Evolutionary conservation across 2,329 filamentous ascomycete species (phyloP), one percentile per base, ranked within the genome.

Genomic region (Xylaria sp.): DNA sequence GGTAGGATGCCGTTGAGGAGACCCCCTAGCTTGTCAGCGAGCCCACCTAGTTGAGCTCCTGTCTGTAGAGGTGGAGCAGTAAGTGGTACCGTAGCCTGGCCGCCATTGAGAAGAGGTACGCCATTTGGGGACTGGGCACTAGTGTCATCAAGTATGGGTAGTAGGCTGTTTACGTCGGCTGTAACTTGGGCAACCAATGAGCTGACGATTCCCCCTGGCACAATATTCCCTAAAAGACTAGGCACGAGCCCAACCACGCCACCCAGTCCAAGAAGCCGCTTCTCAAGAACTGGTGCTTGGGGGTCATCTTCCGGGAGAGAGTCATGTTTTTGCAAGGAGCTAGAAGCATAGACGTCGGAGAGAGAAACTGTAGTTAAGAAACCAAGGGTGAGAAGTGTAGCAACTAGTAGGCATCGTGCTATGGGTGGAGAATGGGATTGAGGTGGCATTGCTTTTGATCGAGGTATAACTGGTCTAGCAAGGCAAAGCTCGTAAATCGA

Each of bases 1-100:
- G 74, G 69, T 9, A 67, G 18, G n/a, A 67, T 16, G 3, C 58
- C 59, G 54, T 69, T 66, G 53, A 76, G 70, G 37, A 75, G 60
- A 51, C 53, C 65, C 2, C 65, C 69, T 5, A 75, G 61, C 21
- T 70, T 69, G 57, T 67, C 66, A 10, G 67, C 69, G 21, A 74
- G 66, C 8, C 29, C 59, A 10, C 58, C 67, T 32, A 71, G 42
- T 18, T 69, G 68, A 29, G 69, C 70, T 5, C 53, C 65, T 13
- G 68, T 73, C 18, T 70, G 61, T 37, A 67, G 50, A 25, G 72
- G 69, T 27, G 63, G 63, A n/a, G 60, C 68, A 3, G 71, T 69
- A 42, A 75, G 40, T 10, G 71, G 63, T 1, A 68, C 37, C 47
- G 64, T 55, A 44, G 68, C 62, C 40, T 69, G 69, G 5, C 64